A percentile compares a stretch with the other conserved stretches of the same genome.
Conservation (phyloP, 306 rosid species). For the Trifolium dubium region DNA sequence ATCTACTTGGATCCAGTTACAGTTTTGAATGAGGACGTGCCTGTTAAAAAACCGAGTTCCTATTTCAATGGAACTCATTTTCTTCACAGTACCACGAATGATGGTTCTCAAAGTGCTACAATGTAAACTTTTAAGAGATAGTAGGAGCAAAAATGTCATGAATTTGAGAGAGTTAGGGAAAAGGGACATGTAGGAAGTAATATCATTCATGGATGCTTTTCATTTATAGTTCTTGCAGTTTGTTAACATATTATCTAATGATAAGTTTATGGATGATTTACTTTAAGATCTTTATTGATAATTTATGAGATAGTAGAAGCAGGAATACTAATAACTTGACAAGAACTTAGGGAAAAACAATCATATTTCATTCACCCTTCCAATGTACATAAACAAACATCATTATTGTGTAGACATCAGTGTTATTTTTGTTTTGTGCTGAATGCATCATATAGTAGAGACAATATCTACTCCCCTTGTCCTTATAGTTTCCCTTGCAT, state of each 20-base stretch:
- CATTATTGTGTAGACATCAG: constrained; percentile 26
- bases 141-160: background rate
- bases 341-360: background rate
- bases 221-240: too few species aligned
- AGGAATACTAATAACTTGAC: background rate
- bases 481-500: constrained; percentile 66
- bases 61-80: constrained; percentile 57
- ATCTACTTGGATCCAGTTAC: constrained; percentile 67
- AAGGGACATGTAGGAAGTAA: too few species aligned
- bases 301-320: constrained; percentile 17
- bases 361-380: constrained; percentile 19
- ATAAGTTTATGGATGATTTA: background rate
- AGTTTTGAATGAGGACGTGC: constrained; percentile 33
- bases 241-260: too few species aligned
- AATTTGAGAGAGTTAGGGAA: background rate
- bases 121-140: constrained; percentile 40
- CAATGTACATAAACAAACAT: constrained; percentile 4
- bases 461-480: constrained; percentile 43
- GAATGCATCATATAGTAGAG: constrained; percentile 43
- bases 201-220: too few species aligned
- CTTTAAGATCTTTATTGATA: background rate
- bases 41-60: constrained; percentile 35
- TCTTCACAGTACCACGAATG: constrained; percentile 37
- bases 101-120: constrained; percentile 48
- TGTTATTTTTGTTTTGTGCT: constrained; percentile 23